Base-by-base conservation (phyloP, 371 early-diverging fungal genomes). In the Mucor plumbeus region DNA sequence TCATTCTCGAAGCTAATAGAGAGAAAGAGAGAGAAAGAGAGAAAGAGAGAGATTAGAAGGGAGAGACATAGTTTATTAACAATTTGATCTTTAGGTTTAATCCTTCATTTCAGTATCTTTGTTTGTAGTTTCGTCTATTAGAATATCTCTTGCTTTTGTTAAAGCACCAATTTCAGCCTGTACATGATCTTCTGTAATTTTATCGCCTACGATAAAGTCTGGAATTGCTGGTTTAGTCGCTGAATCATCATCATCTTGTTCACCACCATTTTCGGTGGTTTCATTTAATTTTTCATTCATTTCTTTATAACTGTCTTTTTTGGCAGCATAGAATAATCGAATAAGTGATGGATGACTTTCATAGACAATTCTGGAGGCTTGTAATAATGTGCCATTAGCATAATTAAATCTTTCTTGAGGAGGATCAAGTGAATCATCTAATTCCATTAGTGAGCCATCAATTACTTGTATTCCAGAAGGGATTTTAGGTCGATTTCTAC, bases 311-410 rank as follows among this genome's bases (percentile, higher is more conserved):
- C 71, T 44, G 3, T 82, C 80, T 54, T 75, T 76, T 67, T 80
- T 82, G 26, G 66, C 57, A 4, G 36, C 21, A 39, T 80, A 82
- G 7, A 82, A 67, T 34, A 74, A 68, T 21, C 75, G 72, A 34
- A 82, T 72, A 33, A 80, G 59, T 8, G 65, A 61, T 8, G 83
- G 77, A 11, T 75, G 70, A 0, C 43, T 48, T 7, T 65, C 59
- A 40, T 77, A 75, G 34, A 78, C 63, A 5, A 82, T 56, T 43
- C 80, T 64, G 9, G 78, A 69, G 8, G 76, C 68, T 36, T 82
- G 83, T 31, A 82, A 72, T 35, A 80, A 35, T 1, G 73, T 75
- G 14, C 80, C 83, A 58, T 78, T 82, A 15, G 83, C 83, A 48
- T 69, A 60, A 54, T 76, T 66, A 41, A 73, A 80, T 33, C 80